Evolutionary conservation across 2,329 filamentous ascomycete species (phyloP).

Genomic region (Phyllosticta citrichinensis): DNA sequence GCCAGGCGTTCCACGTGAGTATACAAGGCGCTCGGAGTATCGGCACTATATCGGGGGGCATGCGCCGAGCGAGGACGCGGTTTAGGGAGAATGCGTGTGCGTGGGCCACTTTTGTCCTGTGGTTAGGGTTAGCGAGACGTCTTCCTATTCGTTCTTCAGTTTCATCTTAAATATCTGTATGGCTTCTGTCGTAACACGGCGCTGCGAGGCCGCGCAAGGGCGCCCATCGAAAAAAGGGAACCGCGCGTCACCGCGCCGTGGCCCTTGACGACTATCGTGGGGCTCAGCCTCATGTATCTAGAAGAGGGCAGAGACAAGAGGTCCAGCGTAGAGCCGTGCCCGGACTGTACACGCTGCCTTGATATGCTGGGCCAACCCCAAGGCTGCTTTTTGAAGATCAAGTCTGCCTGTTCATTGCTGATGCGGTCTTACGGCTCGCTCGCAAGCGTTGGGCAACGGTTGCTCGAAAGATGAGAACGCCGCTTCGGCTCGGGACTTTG

Average conservation of each 20-base stretch:
- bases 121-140: background rate
- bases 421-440: background rate
- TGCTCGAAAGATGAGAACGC: constrained; percentile 6
- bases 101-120: background rate
- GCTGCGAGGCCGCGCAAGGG: background rate
- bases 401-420: background rate
- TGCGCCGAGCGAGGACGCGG: constrained; percentile 2
- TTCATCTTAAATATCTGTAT: background rate
- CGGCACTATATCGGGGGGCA: background rate
- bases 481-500: constrained; percentile 1
- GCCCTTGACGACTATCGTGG: background rate
- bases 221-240: background rate
- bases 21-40: background rate
- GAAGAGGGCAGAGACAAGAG: background rate
- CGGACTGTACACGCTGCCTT: background rate
- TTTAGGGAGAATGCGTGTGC: constrained; percentile 3
- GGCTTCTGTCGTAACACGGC: background rate
- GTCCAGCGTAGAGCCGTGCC: background rate
- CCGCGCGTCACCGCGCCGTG: background rate
- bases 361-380: background rate
- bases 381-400: background rate
- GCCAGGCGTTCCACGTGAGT: background rate
- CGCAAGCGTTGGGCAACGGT: background rate
- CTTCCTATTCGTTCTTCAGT: background rate
- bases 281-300: background rate